Evolutionary conservation across 495 filamentous ascomycete genomes (phyloP).

Genomic region (Terfezia boudieri): DNA sequence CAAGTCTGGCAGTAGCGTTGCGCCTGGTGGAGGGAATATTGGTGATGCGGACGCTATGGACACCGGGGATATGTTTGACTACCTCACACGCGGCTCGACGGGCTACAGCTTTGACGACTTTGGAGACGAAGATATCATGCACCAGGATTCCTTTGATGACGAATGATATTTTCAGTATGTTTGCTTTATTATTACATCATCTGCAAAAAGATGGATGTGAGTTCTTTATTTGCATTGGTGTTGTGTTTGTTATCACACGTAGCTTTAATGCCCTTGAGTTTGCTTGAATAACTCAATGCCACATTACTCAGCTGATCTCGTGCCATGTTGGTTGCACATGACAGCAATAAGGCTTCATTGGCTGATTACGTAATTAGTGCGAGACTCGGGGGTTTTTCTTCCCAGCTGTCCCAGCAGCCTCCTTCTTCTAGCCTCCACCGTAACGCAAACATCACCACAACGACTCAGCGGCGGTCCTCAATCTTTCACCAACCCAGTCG

Average conservation of each 20-base stretch:
- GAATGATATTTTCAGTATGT: constrained; percentile 5
- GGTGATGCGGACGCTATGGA: constrained; percentile 16
- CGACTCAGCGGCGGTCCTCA: too few relatives aligned
- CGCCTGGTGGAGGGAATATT: constrained; percentile 5
- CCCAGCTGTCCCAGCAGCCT: constrained; percentile 1
- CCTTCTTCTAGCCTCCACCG: constrained; percentile 1
- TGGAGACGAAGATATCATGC: constrained; percentile 19
- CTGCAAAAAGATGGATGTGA: too few relatives aligned
- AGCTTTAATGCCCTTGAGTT: too few relatives aligned
- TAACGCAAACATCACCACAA: not conserved
- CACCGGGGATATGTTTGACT: not conserved
- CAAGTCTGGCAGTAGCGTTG: constrained; percentile 10
- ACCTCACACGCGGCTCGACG: not conserved
- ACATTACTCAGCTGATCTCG: too few relatives aligned
- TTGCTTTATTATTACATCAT: too few relatives aligned
- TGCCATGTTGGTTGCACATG: too few relatives aligned
- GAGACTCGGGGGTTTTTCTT: not conserved
- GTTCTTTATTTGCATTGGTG: too few relatives aligned
- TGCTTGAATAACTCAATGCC: too few relatives aligned
- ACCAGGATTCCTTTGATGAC: constrained; percentile 11
- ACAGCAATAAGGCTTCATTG: too few relatives aligned
- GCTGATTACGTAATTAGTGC: too few relatives aligned
- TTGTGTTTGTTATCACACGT: too few relatives aligned
- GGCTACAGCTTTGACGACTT: constrained; percentile 9
- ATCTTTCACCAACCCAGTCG: too few relatives aligned